Evolutionary conservation across 148 eudicot species (phyloP).

Genomic region (Nepenthes mirabilis): DNA sequence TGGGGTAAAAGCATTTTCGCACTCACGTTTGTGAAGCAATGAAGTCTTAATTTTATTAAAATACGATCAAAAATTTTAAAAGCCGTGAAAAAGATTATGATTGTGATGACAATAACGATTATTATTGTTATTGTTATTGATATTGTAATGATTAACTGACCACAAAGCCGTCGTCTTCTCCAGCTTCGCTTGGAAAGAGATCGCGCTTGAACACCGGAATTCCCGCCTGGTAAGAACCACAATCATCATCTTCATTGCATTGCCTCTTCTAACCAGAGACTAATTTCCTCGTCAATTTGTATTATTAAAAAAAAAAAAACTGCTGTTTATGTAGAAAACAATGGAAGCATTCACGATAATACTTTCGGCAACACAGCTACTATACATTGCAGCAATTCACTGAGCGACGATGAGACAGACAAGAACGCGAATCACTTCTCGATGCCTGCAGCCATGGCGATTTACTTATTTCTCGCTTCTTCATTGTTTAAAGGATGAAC

Average conservation of each 20-base stretch:
- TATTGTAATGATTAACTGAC: too few relatives aligned
- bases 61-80: too few relatives aligned
- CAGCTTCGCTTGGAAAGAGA: conserved; percentile 83
- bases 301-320: background rate
- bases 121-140: too few relatives aligned
- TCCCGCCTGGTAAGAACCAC: conserved; percentile 36
- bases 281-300: background rate
- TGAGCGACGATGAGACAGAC: background rate
- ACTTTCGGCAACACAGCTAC: conserved; percentile 6
- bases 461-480: too few relatives aligned
- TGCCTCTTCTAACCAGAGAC: background rate
- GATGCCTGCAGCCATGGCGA: too few relatives aligned
- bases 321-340: conserved; percentile 12
- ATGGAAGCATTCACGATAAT: conserved; percentile 15
- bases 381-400: conserved; percentile 6
- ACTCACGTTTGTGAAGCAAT: background rate
- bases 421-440: too few relatives aligned
- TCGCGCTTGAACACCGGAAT: conserved; percentile 43
- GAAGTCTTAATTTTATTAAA: background rate
- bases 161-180: background rate
- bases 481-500: too few relatives aligned
- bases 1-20: conserved; percentile 44
- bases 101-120: too few relatives aligned
- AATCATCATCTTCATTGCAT: too few relatives aligned
- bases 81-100: too few relatives aligned